phyloP scores from a whole-genome alignment of 352 stramenopile species.

The Peronospora farinosa region DNA sequence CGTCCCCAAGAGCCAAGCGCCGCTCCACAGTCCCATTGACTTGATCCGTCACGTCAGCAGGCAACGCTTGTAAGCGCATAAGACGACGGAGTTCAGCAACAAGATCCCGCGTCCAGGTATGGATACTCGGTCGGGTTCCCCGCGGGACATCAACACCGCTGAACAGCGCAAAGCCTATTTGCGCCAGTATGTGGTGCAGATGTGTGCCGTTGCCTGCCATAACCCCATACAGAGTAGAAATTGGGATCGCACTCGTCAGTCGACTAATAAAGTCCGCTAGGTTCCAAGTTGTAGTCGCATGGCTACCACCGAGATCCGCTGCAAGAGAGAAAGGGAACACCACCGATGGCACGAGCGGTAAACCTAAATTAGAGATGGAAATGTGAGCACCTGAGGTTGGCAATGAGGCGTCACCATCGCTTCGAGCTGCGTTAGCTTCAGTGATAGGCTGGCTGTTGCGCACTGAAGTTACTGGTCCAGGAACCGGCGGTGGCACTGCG shows the following conservation, averaged over 20 bases:
- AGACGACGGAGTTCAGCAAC: constrained; percentile 41
- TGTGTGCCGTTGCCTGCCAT: constrained; percentile 40
- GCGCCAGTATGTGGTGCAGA: constrained; percentile 50
- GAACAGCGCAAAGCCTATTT: constrained; percentile 51
- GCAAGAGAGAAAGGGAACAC: constrained; percentile 50
- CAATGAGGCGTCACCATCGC: constrained; percentile 3
- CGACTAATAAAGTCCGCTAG: constrained; percentile 49
- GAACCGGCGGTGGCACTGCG: background rate
- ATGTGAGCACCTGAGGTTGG: constrained; percentile 18
- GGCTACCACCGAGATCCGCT: constrained; percentile 31
- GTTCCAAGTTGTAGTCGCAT: constrained; percentile 50
- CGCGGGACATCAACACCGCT: constrained; percentile 56
- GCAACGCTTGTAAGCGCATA: constrained; percentile 32
- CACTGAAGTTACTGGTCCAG: constrained; percentile 2
- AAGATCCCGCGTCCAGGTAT: constrained; percentile 46
- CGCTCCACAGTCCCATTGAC: constrained; percentile 21
- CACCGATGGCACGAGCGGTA: constrained; percentile 42
- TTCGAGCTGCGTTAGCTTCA: background rate
- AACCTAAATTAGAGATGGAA: constrained; percentile 31
- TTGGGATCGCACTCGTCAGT: constrained; percentile 39
- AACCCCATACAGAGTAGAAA: constrained; percentile 47
- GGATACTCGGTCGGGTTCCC: constrained; percentile 49
- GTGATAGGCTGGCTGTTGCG: constrained; percentile 1
- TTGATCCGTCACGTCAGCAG: constrained; percentile 30
- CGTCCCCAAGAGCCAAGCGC: constrained; percentile 28